Percentiles rank a stretch among this genome's conserved stretches.
phyloP scores from a whole-genome alignment of 2,329 filamentous ascomycete species.

The Fusarium sp. region DNA sequence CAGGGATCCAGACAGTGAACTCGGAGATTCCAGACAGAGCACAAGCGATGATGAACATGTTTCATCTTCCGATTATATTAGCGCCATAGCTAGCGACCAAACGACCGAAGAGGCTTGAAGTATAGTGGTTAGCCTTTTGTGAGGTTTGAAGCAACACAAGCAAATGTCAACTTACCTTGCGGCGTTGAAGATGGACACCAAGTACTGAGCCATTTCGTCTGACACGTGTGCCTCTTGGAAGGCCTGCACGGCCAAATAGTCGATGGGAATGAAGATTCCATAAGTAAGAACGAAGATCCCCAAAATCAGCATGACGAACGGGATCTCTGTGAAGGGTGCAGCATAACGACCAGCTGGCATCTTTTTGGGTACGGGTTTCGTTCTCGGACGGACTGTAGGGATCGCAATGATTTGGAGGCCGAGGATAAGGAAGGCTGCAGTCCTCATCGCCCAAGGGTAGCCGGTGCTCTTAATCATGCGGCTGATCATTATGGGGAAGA shows the following conservation, averaged over 20 bases:
- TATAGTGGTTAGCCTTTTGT: neutral
- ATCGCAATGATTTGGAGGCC: neutral
- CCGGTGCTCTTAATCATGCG: neutral
- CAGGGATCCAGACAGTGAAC: neutral
- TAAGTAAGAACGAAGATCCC: neutral
- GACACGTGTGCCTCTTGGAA: neutral
- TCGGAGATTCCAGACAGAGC: neutral
- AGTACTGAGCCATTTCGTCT: neutral
- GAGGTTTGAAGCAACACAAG: neutral
- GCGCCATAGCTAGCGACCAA: neutral
- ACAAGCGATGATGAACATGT: neutral
- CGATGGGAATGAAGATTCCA: neutral
- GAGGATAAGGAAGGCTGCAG: neutral
- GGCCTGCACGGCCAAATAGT: neutral
- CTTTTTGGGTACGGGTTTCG: too few species aligned
- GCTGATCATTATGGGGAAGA: constrained; percentile 19
- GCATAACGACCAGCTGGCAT: neutral
- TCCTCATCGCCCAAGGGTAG: constrained; percentile 4
- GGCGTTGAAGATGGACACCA: neutral
- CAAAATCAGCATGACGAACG: neutral
- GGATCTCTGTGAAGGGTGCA: neutral
- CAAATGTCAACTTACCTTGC: neutral
- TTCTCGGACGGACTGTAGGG: neutral
- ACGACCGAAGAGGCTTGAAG: neutral
- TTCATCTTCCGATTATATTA: neutral